Evolutionary conservation across 768 basidiomycete genomes (phyloP).

Genomic region (Hygrophorus russula): DNA sequence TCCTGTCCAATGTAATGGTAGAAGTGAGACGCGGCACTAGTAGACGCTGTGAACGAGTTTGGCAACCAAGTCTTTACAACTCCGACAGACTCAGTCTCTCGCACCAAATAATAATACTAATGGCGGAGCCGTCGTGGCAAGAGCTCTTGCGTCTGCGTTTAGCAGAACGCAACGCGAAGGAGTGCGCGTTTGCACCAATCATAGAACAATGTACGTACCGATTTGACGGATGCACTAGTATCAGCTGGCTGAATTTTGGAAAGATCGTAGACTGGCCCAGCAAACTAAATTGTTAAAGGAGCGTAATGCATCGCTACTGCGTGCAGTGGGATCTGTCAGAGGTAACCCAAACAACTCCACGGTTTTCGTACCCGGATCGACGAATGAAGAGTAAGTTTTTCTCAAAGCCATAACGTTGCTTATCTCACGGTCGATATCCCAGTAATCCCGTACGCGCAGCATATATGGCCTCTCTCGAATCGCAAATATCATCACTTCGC

Average conservation of each 20-base stretch:
- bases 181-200: slow-evolving; percentile 70
- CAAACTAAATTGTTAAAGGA: slow-evolving; percentile 89
- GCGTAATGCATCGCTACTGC: slow-evolving; percentile 79
- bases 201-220: slow-evolving; percentile 80
- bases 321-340: slow-evolving; percentile 70
- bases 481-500: slow-evolving; percentile 84
- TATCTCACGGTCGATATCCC: slow-evolving; percentile 7
- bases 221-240: slow-evolving; percentile 9
- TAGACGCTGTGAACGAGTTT: too few relatives aligned
- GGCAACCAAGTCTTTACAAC: too few relatives aligned
- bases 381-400: slow-evolving; percentile 53
- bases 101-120: slow-evolving; percentile 17
- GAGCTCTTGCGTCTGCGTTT: slow-evolving; percentile 71
- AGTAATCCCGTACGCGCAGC: slow-evolving; percentile 83
- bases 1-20: slow-evolving; percentile 13
- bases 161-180: slow-evolving; percentile 71
- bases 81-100: too few relatives aligned
- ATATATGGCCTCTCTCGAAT: slow-evolving; percentile 85
- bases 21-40: neutral
- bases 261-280: slow-evolving; percentile 86
- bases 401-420: slow-evolving; percentile 1
- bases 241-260: slow-evolving; percentile 9
- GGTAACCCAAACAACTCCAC: slow-evolving; percentile 51
- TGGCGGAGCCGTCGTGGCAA: slow-evolving; percentile 82
- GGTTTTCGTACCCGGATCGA: slow-evolving; percentile 44